phyloP scores from a whole-genome alignment of 352 stramenopile species.

The Phytophthora pinifolia region DNA sequence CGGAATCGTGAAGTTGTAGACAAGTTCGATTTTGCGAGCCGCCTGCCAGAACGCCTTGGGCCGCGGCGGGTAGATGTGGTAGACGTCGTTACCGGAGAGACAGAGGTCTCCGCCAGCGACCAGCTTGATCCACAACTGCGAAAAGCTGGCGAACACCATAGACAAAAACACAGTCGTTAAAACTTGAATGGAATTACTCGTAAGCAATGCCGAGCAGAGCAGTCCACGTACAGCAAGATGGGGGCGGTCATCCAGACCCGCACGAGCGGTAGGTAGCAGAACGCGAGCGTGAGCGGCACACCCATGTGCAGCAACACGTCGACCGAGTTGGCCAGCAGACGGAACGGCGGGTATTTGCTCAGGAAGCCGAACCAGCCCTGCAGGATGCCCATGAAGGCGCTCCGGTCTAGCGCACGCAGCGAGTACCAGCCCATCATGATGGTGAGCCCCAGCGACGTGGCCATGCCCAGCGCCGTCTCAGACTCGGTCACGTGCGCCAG shows the following conservation, averaged over 20 bases:
- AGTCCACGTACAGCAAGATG: slow-evolving; percentile 41
- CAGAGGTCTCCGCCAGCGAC: slow-evolving; percentile 42
- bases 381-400: slow-evolving; percentile 49
- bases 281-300: slow-evolving; percentile 39
- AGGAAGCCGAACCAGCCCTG: slow-evolving; percentile 51
- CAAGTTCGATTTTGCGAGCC: slow-evolving; percentile 45
- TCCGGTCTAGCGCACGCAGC: slow-evolving; percentile 39
- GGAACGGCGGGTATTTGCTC: slow-evolving; percentile 37
- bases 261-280: slow-evolving; percentile 47
- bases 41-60: slow-evolving; percentile 44
- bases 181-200: too few species aligned
- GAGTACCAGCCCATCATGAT: slow-evolving; percentile 67
- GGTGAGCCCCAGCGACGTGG: slow-evolving; percentile 44
- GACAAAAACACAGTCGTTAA: slow-evolving; percentile 3
- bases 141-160: slow-evolving; percentile 32
- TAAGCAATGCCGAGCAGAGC: background rate
- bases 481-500: slow-evolving; percentile 36
- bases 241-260: slow-evolving; percentile 48
- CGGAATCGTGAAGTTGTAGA: slow-evolving; percentile 44
- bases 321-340: slow-evolving; percentile 36
- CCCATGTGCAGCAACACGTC: slow-evolving; percentile 48
- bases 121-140: slow-evolving; percentile 45
- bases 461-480: slow-evolving; percentile 39
- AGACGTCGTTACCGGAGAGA: slow-evolving; percentile 39
- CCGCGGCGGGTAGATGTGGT: slow-evolving; percentile 46